Base-by-base conservation (phyloP, 371 early-diverging fungal genomes). In the Haplosporangium sp. region DNA sequence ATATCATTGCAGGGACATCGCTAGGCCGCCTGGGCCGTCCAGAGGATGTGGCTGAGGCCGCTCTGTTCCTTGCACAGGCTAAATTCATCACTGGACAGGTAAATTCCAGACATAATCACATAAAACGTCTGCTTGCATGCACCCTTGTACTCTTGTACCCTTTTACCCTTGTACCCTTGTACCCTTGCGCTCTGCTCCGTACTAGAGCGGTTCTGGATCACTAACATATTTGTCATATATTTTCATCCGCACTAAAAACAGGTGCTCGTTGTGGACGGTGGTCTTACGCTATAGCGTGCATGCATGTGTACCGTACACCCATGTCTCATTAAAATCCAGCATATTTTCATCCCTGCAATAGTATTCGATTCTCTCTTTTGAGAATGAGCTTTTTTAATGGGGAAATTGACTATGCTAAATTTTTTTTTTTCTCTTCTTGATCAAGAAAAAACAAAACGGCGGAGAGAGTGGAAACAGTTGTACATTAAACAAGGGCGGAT, bases 1-100 rank as follows among this genome's bases (percentile, higher is more conserved):
- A 81, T 14, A 73, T 87, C 29, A 43, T 88, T 9, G 60, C 81
- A 20, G 51, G 67, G 38, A 92, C 90, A 36, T 83, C 92, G 1
- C 70, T 92, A 18, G 80, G 85, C 10, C 82, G 90, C 20, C 83
- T 94, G 63, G 94, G 94, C 4, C 66, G 57, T 12, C 77, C 84
- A 5, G 84, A 87, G 68, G 93, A 94, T 43, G 84, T 94, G 5
- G 90, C 92, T 5, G 82, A 91, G 36, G 89, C 90, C 7, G 90
- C 87, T 0, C 40, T 88, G 16, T 94, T 89, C 67, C 80, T 95
- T 20, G 90, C 90, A 7, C 81, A 87, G 57, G 86, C 90, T 5
- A 64, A 82, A 21, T 95, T 89, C 69, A 79, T 94, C 41, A 91
- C 93, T 47, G 94, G 95, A 9, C 91, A 92, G 80, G 87, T 87